Conservation (phyloP, 2,329 filamentous ascomycete species). For the Calonectria montana region DNA sequence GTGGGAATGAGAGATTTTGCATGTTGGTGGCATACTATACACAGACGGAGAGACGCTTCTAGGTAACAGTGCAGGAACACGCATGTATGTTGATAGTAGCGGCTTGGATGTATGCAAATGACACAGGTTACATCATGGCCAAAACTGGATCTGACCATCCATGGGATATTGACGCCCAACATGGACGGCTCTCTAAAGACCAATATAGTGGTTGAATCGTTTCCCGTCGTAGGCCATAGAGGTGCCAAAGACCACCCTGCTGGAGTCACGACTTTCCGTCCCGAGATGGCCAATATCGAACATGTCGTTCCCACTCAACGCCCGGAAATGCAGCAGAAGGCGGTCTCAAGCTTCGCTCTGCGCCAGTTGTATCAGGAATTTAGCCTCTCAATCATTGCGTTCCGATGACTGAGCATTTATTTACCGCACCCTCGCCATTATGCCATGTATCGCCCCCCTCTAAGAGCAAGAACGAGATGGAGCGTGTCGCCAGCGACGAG, state of each 20-base stretch:
- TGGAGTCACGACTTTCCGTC: conserved; percentile 17
- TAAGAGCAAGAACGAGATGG: conserved; percentile 93
- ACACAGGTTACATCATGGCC: conserved; percentile 17
- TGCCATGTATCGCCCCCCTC: conserved; percentile 70
- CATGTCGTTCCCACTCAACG: conserved; percentile 16
- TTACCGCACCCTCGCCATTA: conserved; percentile 15
- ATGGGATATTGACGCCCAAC: not conserved
- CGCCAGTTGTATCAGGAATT: not conserved
- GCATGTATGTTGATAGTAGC: conserved; percentile 14
- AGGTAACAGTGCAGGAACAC: conserved; percentile 3
- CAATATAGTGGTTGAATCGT: not conserved
- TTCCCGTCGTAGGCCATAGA: not conserved
- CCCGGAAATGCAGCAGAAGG: conserved; percentile 27
- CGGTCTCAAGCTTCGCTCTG: conserved; percentile 1
- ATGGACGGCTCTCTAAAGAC: not conserved
- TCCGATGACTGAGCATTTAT: not conserved
- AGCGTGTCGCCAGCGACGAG: conserved; percentile 93
- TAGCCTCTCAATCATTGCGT: not conserved
- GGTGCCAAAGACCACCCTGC: conserved; percentile 5
- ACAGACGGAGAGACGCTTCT: not conserved
- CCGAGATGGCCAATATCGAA: conserved; percentile 15
- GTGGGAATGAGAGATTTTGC: not conserved
- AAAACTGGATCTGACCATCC: conserved; percentile 8
- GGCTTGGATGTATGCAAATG: conserved; percentile 19
- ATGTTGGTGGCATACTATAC: not conserved